Conservation (phyloP, 192 early-diverging fungal species). For the Coemansia sp. region DNA sequence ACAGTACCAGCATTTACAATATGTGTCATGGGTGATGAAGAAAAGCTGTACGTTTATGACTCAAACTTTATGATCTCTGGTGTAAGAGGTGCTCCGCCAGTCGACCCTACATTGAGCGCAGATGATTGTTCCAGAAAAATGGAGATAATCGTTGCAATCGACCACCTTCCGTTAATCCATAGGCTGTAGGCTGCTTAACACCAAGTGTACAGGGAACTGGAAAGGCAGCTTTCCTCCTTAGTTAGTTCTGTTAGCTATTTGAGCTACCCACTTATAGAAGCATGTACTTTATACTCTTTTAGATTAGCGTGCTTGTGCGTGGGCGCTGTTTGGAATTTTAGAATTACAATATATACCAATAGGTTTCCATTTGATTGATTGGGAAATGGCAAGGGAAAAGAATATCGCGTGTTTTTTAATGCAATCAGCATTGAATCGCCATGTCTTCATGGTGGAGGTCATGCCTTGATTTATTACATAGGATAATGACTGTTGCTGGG, state of each 20-base stretch:
- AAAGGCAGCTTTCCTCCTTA: background rate
- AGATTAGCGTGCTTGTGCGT: background rate
- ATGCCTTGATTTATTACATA: background rate
- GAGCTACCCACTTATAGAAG: background rate
- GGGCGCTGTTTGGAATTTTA: no score
- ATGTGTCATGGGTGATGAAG: background rate
- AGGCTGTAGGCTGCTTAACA: background rate
- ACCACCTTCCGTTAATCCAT: background rate
- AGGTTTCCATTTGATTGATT: background rate
- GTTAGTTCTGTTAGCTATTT: background rate
- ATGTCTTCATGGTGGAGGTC: background rate
- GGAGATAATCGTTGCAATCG: background rate
- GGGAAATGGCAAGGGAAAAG: background rate
- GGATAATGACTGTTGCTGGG: background rate
- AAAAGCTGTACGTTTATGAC: background rate
- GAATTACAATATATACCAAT: no score
- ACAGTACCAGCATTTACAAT: background rate
- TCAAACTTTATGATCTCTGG: background rate
- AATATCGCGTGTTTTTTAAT: background rate
- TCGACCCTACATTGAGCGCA: background rate
- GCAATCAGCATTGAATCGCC: background rate
- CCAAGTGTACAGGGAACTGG: background rate
- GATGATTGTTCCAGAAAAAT: background rate
- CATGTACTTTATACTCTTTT: background rate
- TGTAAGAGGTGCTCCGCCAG: background rate